Conservation (phyloP, 306 rosid species). For the Inga laurina region DNA sequence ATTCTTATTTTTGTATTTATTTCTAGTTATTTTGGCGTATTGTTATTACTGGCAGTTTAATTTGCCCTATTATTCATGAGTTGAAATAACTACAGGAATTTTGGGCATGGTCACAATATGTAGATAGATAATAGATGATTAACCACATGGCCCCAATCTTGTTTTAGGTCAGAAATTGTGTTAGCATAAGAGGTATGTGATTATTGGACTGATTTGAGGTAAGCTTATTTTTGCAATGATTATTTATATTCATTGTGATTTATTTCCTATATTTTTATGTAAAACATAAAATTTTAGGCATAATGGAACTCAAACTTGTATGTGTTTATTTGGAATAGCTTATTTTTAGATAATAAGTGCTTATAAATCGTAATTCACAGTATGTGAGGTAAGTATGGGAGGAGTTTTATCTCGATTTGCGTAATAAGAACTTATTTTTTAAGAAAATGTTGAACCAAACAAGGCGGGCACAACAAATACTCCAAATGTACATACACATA, state of each 20-base stretch:
- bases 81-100: background rate
- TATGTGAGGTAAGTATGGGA: no score
- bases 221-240: background rate
- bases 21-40: background rate
- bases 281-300: background rate
- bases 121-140: background rate
- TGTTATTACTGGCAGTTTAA: background rate
- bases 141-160: background rate
- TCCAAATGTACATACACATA: no score
- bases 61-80: background rate
- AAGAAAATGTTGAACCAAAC: no score
- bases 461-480: no score
- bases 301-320: background rate
- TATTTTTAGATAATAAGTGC: no score
- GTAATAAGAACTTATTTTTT: no score
- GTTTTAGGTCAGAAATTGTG: background rate
- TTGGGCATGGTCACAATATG: background rate
- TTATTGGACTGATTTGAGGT: background rate
- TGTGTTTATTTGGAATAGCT: no score
- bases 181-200: background rate
- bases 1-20: background rate
- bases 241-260: no score
- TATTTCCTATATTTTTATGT: background rate
- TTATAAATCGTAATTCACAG: no score
- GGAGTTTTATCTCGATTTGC: no score